These are phyloP conservation scores for Nakazawaea wickerhamii DNA, from an alignment of 805 yeast species.

Conservation along the genomic window DNA sequence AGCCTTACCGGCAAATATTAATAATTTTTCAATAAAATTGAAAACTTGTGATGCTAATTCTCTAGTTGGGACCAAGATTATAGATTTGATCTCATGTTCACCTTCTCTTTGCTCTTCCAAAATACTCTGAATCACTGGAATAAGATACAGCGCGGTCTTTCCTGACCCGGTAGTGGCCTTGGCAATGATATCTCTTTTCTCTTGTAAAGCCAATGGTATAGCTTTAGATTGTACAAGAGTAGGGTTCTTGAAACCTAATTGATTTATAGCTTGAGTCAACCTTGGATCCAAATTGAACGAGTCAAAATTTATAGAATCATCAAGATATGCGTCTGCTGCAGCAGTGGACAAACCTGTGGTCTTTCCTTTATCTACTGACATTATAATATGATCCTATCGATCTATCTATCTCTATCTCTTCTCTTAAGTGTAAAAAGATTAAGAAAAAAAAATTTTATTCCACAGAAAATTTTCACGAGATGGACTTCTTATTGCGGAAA, in stretches of 20 bases:
- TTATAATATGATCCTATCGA: background rate
- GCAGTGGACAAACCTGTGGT: conserved; percentile 21
- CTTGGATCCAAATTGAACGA: conserved; percentile 78
- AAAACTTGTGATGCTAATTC: conserved; percentile 86
- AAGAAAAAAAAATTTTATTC: conserved; percentile 1
- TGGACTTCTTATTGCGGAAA: conserved; percentile 4
- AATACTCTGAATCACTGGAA: conserved; percentile 81
- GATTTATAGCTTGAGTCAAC: conserved; percentile 75
- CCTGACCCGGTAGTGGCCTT: conserved; percentile 96
- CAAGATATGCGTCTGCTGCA: conserved; percentile 68
- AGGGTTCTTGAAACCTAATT: conserved; percentile 77
- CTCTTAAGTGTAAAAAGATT: background rate
- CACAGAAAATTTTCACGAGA: background rate
- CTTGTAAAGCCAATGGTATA: conserved; percentile 87
- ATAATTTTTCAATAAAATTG: conserved; percentile 61
- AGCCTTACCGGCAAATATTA: conserved; percentile 63
- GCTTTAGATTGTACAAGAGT: conserved; percentile 87
- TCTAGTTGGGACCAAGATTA: conserved; percentile 87
- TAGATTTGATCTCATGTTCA: conserved; percentile 37
- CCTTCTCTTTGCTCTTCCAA: conserved; percentile 33
- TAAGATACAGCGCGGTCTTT: conserved; percentile 84
- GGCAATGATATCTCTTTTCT: conserved; percentile 88
- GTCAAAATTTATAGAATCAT: conserved; percentile 66
- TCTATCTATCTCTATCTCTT: background rate
- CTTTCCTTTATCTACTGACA: background rate